Evolutionary conservation across 164 flowering plant species (phyloP), one percentile per base, ranked within the genome.

Genomic region (Umbilicus rupestris): DNA sequence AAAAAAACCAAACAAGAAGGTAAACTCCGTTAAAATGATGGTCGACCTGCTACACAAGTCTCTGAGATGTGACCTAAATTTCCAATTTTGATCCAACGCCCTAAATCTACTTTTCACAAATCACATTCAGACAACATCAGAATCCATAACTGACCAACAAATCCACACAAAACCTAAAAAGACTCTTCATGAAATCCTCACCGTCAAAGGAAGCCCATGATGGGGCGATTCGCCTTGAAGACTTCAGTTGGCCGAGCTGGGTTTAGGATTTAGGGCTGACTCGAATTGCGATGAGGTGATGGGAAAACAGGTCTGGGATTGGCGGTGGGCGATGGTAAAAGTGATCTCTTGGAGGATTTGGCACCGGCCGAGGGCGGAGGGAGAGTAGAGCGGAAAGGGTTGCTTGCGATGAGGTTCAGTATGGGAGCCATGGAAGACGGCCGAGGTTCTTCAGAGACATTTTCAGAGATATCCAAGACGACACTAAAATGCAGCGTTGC

Each of bases 121-220:
- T 45, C n/a, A 45, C 47, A 14, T 45, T 16, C 16, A n/a, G n/a
- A n/a, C n/a, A n/a, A n/a, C n/a, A n/a, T n/a, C n/a, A n/a, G n/a
- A n/a, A n/a, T n/a, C n/a, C n/a, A 93, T 10, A 93, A 97, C 77
- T 88, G 96, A 2, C 98, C 96, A 1, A 93, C 96, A 67, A 93
- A 93, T n/a, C n/a, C n/a, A n/a, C n/a, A n/a, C n/a, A n/a, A n/a
- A n/a, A n/a, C n/a, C n/a, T n/a, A n/a, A n/a, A n/a, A n/a, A n/a
- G n/a, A n/a, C n/a, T n/a, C n/a, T n/a, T 5, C 81, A 76, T 1
- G 80, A 62, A 29, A 87, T 80, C 69, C 87, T 76, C 64, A 86
- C 76, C 17, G 84, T 69, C 7, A 88, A 78, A 2, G 89, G 85
- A 63, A 84, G 77, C 37, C 85, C 80, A 28, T 85, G 50, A 17